A percentile compares a stretch with the other conserved stretches of the same genome.
Conservation (phyloP, 805 yeast species). For the Kluyveromyces dobzhanskii region DNA sequence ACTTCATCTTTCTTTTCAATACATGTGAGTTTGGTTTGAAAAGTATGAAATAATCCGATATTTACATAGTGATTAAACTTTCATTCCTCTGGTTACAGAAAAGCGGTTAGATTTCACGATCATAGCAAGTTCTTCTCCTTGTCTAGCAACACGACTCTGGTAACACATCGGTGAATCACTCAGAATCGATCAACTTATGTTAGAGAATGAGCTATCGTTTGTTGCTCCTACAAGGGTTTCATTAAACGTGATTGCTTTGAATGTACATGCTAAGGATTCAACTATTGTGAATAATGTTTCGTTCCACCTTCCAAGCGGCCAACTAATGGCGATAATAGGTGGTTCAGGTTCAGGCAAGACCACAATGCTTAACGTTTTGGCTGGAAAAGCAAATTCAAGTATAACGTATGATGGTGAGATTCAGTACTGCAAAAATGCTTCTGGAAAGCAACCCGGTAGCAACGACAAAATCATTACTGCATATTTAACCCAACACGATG, state of each 20-base stretch:
- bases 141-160: too few relatives aligned
- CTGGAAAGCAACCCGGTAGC: background rate
- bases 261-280: conserved; percentile 20
- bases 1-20: too few relatives aligned
- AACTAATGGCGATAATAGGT: conserved; percentile 74
- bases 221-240: conserved; percentile 15
- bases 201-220: conserved; percentile 21
- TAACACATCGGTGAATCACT: too few relatives aligned
- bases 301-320: conserved; percentile 50
- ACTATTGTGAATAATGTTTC: conserved; percentile 43
- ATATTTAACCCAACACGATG: conserved; percentile 71
- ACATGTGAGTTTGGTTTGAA: too few relatives aligned
- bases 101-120: too few relatives aligned
- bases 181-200: conserved; percentile 1
- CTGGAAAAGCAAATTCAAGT: conserved; percentile 39
- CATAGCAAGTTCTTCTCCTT: too few relatives aligned
- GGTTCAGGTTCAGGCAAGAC: conserved; percentile 88
- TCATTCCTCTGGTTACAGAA: too few relatives aligned
- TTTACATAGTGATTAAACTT: too few relatives aligned
- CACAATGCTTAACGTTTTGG: conserved; percentile 59
- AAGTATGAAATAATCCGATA: too few relatives aligned
- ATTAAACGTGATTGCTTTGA: conserved; percentile 20
- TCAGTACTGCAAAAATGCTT: conserved; percentile 18
- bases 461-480: conserved; percentile 28
- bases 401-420: conserved; percentile 38